These are phyloP conservation scores for Aureobasidium sp. DNA, from an alignment of 2,329 filamentous ascomycete species.

Conservation along the genomic window DNA sequence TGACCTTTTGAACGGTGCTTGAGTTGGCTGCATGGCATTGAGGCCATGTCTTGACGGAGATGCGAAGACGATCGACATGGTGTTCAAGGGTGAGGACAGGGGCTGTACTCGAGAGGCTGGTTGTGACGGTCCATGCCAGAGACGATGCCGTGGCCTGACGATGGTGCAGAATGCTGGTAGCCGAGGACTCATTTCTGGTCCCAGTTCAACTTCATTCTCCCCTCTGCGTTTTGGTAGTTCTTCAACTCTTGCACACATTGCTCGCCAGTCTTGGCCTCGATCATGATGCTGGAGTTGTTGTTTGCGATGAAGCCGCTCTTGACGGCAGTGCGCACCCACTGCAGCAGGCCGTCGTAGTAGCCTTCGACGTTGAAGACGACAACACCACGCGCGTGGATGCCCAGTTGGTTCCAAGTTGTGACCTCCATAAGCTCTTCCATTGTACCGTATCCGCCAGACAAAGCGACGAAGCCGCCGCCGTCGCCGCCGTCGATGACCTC, in stretches of 20 bases:
- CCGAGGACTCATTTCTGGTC: slow-evolving; percentile 40
- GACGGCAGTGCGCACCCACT: slow-evolving; percentile 71
- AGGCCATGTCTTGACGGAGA: not conserved
- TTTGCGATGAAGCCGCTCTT: slow-evolving; percentile 65
- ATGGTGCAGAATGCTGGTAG: not conserved
- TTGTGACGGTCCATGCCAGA: not conserved
- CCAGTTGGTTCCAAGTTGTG: slow-evolving; percentile 86
- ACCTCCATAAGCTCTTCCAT: slow-evolving; percentile 92
- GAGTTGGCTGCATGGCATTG: not conserved
- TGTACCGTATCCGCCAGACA: slow-evolving; percentile 86
- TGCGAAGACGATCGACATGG: too few species aligned
- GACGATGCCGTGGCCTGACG: not conserved
- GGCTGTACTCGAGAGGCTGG: not conserved
- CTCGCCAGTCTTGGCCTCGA: slow-evolving; percentile 62
- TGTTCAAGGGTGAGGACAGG: too few species aligned
- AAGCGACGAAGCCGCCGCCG: slow-evolving; percentile 79
- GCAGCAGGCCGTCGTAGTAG: slow-evolving; percentile 81
- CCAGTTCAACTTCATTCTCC: slow-evolving; percentile 77
- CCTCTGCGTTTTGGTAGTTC: slow-evolving; percentile 66
- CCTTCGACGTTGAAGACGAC: slow-evolving; percentile 80
- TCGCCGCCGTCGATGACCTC: slow-evolving; percentile 74
- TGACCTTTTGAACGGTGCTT: not conserved
- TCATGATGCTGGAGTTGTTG: slow-evolving; percentile 65
- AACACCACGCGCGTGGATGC: slow-evolving; percentile 75
- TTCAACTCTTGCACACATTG: slow-evolving; percentile 62